phyloP scores from a whole-genome alignment of 2,329 filamentous ascomycete species.

The Elsinoe arachidis region DNA sequence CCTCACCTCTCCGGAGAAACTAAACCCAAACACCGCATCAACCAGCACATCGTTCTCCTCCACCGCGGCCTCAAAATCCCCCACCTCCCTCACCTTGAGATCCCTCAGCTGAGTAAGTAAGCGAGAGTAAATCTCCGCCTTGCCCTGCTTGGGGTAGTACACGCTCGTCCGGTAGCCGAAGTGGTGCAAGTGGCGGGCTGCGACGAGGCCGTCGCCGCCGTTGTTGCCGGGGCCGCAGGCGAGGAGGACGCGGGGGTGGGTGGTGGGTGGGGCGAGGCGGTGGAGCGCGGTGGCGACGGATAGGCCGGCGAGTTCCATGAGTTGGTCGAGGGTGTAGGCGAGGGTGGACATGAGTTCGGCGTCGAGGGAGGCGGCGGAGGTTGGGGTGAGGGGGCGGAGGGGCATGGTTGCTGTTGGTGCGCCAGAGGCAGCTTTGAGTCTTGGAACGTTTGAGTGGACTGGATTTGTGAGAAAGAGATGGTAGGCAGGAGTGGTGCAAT shows the following conservation, averaged over 20 bases:
- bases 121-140: constrained; percentile 84
- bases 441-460: too few species aligned
- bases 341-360: constrained; percentile 84
- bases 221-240: constrained; percentile 82
- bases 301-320: constrained; percentile 93
- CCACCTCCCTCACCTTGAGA: constrained; percentile 71
- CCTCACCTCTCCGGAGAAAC: constrained; percentile 84
- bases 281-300: constrained; percentile 90
- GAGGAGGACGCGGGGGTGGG: constrained; percentile 67
- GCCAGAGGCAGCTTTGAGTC: too few species aligned
- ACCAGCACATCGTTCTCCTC: constrained; percentile 68
- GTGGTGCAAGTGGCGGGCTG: constrained; percentile 80
- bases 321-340: constrained; percentile 87
- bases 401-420: constrained; percentile 18
- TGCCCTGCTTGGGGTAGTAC: constrained; percentile 88
- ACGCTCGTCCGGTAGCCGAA: constrained; percentile 85
- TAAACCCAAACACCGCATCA: constrained; percentile 93
- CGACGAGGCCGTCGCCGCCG: constrained; percentile 85
- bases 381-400: constrained; percentile 62
- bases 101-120: constrained; percentile 77
- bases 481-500: not conserved
- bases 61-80: constrained; percentile 65
- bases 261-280: constrained; percentile 65
- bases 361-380: constrained; percentile 81
- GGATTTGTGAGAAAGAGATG: not conserved